Evolutionary conservation across 2,329 filamentous ascomycete genomes (phyloP), one percentile per base, ranked within the genome.

Genomic region (Aureobasidium sp.): DNA sequence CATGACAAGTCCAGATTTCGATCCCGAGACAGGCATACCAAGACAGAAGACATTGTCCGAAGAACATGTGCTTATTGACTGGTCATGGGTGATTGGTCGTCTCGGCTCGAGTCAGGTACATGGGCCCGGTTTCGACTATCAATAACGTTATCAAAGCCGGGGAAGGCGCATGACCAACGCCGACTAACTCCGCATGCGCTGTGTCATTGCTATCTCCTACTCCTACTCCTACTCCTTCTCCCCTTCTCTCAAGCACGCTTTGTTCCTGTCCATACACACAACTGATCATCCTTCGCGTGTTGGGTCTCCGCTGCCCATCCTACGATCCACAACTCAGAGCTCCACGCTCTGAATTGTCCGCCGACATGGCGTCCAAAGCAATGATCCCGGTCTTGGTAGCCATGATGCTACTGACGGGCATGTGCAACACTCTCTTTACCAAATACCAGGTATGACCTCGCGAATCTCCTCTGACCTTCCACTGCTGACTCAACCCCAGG

Each of bases 381-480:
- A 73, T 91, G 61, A 84, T 97, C 64, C 91, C 91, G 40, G 83
- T 97, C 71, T 81, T 97, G 66, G 91, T 97, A 75, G 88, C 82
- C 69, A 95, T 97, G 90, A 97, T 97, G 93, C 81, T 97, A 72
- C 78, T 96, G 72, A 97, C 93, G 27, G 93, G 93, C 65, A 91
- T 96, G 65, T 96, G 91, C 81, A 99, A 99, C 75, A 99, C 94
- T 1, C 84, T 99, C 64, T 81, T 99, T 70, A 97, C 93, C 68
- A 99, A 99, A 73, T 97, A 92, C 71, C 93, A 97, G 79, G 91
- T 92, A 75, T 64, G 78, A 33, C 29, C 3, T 9, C 14, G 9
- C 12, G 4, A 19, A 11, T 17, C 9, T n/a, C 7, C 1, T 2
- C 11, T 57, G 27, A 1, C 3, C 22, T 2, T 42, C 12, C 7